Percentiles rank a stretch among this genome's conserved stretches.
These are phyloP conservation scores for Discostella pseudostelligera DNA, from an alignment of 108 stramenopile species.

Conservation along the genomic window DNA sequence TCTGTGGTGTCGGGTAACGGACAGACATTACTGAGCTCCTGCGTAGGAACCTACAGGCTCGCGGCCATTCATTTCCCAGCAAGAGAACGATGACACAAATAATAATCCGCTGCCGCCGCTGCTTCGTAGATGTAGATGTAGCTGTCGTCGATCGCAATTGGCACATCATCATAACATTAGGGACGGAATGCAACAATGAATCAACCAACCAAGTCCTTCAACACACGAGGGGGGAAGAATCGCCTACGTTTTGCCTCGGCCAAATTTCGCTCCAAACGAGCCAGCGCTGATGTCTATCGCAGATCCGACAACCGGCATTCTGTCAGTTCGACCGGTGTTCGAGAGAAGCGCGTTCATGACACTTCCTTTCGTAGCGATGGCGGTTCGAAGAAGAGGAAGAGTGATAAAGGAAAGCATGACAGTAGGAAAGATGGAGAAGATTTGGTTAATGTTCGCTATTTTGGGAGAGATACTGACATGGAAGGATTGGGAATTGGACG, in stretches of 20 bases:
- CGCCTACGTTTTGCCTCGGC: conserved; percentile 69
- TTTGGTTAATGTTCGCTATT: conserved; percentile 23
- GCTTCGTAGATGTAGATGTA: too few relatives aligned
- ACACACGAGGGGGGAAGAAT: conserved; percentile 63
- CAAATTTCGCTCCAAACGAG: conserved; percentile 66
- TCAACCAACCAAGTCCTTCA: conserved; percentile 68
- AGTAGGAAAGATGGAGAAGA: conserved; percentile 17
- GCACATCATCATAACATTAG: neutral
- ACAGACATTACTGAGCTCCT: too few relatives aligned
- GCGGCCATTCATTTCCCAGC: too few relatives aligned
- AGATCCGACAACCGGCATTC: conserved; percentile 60
- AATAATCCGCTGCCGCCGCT: too few relatives aligned
- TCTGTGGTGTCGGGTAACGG: too few relatives aligned
- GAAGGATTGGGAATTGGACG: conserved; percentile 43
- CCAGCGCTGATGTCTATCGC: conserved; percentile 85
- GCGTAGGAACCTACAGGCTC: too few relatives aligned
- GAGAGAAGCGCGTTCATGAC: conserved; percentile 77
- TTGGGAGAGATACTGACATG: conserved; percentile 45
- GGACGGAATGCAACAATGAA: conserved; percentile 22
- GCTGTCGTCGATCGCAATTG: too few relatives aligned
- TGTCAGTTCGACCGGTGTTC: conserved; percentile 58
- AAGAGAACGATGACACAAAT: too few relatives aligned
- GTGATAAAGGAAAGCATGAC: conserved; percentile 23
- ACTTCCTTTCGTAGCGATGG: conserved; percentile 16
- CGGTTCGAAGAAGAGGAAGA: conserved; percentile 23